Base-by-base conservation (phyloP, 768 basidiomycete species). In the Hortiboletus campestris region DNA sequence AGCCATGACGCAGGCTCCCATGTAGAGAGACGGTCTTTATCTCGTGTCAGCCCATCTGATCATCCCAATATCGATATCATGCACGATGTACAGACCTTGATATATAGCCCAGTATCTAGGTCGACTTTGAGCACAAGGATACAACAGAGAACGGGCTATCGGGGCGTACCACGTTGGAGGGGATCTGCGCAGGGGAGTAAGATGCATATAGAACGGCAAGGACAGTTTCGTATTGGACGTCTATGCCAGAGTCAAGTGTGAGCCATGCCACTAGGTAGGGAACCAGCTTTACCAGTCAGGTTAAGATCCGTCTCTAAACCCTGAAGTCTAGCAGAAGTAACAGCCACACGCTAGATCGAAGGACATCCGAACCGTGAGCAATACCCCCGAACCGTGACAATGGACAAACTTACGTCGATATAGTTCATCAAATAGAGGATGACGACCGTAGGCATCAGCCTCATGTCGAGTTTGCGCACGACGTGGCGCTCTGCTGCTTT, bases 111-210 rank as follows among this genome's bases (percentile, higher is more conserved):
- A 86, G 60, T 51, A 85, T 74, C 84, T 84, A 50, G 0, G 12
- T n/a, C 16, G 9, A 28, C 29, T 35, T 43, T 52, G 6, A 32
- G 49, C 36, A 31, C 3, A 19, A 28, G 10, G 12, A 32, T 32
- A n/a, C 12, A 4, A 16, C 17, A 32, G 25, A 9, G 1, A 22
- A 35, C 6, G 8, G 17, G 7, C 20, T 14, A 25, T 45, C 2
- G 17, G 48, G 10, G 40, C 73, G 17, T 56, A 80, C 84, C 81
- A 87, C 85, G 62, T 85, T 88, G 1, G 81, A 85, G 1, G 85
- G 85, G 50, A 87, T 78, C 60, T 86, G 84, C 14, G 82, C 80
- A 3, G 84, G 84, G 36, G 80, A 80, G 56, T 87, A 85, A 1
- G 83, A 81, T 2, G 74, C 85, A 57, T 78, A 84, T 25, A 84